Percentiles rank a stretch among this genome's conserved stretches.
Conservation (phyloP, 2,329 filamentous ascomycete genomes). For the Cladorrhinum sp. region DNA sequence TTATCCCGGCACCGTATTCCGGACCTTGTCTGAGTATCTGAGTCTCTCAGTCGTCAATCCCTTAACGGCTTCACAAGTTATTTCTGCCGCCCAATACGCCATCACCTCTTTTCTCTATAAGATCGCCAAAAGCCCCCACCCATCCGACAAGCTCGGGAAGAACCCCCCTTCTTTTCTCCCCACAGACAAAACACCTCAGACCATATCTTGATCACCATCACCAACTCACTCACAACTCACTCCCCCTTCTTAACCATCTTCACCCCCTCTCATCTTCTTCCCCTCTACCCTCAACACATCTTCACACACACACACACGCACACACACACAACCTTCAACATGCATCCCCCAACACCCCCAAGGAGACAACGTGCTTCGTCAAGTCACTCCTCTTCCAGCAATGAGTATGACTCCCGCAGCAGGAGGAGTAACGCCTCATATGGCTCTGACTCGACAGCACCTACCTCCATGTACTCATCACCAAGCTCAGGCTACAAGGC, state of each 20-base stretch:
- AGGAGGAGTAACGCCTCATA: slow-evolving; percentile 43
- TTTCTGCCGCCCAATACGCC: slow-evolving; percentile 20
- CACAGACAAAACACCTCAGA: not conserved
- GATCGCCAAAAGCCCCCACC: slow-evolving; percentile 13
- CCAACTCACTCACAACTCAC: not conserved
- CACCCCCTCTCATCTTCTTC: not conserved
- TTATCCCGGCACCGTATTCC: slow-evolving; percentile 17
- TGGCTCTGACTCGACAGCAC: slow-evolving; percentile 46
- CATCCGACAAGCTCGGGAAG: slow-evolving; percentile 6
- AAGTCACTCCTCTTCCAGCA: slow-evolving; percentile 36
- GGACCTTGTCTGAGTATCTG: slow-evolving; percentile 1
- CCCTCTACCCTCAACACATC: slow-evolving; percentile 3
- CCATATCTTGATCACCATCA: slow-evolving; percentile 2
- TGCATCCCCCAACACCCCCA: slow-evolving; percentile 32
- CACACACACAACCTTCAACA: slow-evolving; percentile 27
- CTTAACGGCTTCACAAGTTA: slow-evolving; percentile 6
- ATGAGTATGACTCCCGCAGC: slow-evolving; percentile 35
- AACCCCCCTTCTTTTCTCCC: slow-evolving; percentile 3
- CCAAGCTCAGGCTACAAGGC: slow-evolving; percentile 37
- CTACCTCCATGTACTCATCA: slow-evolving; percentile 44
- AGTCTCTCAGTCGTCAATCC: slow-evolving; percentile 19
- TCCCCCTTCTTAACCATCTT: no score
- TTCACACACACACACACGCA: slow-evolving; percentile 9
- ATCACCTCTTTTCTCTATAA: slow-evolving; percentile 14
- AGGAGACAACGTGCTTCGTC: slow-evolving; percentile 34